Conservation (phyloP, 2,329 filamentous ascomycete genomes). For the Pseudocercospora fuligena region DNA sequence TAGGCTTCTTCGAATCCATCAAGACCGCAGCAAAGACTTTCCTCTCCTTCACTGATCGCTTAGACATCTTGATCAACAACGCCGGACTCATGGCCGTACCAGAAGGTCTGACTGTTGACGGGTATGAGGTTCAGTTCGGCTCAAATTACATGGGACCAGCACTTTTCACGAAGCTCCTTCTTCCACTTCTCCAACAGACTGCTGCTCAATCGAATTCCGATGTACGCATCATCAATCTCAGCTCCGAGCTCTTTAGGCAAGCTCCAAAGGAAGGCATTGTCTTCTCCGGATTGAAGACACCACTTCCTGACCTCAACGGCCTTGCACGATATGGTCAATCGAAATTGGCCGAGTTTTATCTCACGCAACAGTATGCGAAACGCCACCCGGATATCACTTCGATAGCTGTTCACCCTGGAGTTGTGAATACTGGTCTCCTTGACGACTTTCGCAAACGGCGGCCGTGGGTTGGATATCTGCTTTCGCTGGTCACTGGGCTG, state of each 20-base stretch:
- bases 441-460: background rate
- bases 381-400: constrained; percentile 51
- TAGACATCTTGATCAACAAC: constrained; percentile 41
- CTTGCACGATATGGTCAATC: constrained; percentile 48
- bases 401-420: constrained; percentile 55
- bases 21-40: constrained; percentile 24
- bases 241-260: constrained; percentile 30
- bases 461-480: background rate
- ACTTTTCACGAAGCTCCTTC: constrained; percentile 36
- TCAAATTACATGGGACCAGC: constrained; percentile 42
- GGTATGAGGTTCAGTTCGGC: constrained; percentile 40
- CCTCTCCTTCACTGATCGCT: constrained; percentile 23
- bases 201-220: constrained; percentile 24
- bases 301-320: constrained; percentile 30
- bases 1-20: constrained; percentile 46
- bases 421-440: constrained; percentile 52
- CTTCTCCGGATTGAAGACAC: constrained; percentile 33
- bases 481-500: constrained; percentile 3
- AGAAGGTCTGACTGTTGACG: constrained; percentile 31
- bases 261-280: constrained; percentile 19
- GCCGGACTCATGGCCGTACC: constrained; percentile 36
- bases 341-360: constrained; percentile 57
- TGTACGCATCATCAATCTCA: constrained; percentile 36
- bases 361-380: constrained; percentile 46
- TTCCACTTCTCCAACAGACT: constrained; percentile 31